Conservation (phyloP, 495 filamentous ascomycete species). For the Cladorrhinum samala region DNA sequence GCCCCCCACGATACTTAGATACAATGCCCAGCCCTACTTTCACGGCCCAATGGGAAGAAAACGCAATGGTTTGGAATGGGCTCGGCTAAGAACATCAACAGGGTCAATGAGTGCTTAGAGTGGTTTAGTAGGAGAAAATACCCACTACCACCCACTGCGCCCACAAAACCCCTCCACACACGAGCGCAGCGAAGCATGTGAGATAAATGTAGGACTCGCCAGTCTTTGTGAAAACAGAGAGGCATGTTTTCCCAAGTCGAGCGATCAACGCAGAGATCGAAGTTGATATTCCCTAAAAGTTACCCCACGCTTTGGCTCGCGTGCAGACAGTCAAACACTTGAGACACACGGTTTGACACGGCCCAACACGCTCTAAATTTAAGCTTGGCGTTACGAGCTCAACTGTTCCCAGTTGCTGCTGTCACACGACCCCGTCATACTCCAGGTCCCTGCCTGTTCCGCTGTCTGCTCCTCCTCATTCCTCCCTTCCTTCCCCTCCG, state of each 20-base stretch:
- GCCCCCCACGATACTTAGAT: background rate
- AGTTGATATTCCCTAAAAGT: too few relatives aligned
- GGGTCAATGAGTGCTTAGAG: too few relatives aligned
- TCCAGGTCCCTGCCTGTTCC: background rate
- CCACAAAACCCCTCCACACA: constrained; percentile 11
- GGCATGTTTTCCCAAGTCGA: constrained; percentile 2
- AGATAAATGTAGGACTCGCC: constrained; percentile 10
- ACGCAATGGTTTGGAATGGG: background rate
- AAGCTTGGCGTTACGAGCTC: constrained; percentile 13
- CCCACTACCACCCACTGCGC: constrained; percentile 11
- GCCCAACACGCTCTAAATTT: constrained; percentile 2
- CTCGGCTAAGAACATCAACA: background rate
- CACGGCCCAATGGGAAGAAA: too few relatives aligned
- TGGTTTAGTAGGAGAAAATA: too few relatives aligned
- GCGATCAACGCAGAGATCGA: too few relatives aligned
- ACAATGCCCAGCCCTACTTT: too few relatives aligned
- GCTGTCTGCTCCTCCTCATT: constrained; percentile 2
- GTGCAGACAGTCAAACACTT: background rate
- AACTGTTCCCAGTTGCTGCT: background rate
- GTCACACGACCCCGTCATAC: constrained; percentile 3
- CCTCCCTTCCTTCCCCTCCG: background rate
- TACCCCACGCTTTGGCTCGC: background rate
- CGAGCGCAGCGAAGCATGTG: constrained; percentile 8
- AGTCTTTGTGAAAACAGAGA: too few relatives aligned
- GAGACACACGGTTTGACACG: background rate